Evolutionary conservation across 2,329 filamentous ascomycete species (phyloP), one percentile per base, ranked within the genome.

Genomic region (Dactylonectria macrodidyma): DNA sequence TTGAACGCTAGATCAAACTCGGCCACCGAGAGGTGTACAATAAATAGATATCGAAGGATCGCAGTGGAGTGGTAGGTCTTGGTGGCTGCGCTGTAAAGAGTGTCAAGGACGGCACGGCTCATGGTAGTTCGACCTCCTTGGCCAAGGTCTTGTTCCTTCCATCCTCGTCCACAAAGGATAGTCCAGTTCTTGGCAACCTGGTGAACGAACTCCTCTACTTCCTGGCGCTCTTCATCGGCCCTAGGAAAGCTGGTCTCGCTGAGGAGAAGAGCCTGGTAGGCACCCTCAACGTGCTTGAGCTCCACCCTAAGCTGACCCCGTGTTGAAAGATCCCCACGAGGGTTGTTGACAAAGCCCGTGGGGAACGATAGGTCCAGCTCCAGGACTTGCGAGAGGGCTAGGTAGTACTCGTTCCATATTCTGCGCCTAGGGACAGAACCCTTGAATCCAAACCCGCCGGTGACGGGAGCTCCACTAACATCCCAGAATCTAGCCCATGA

Each of bases 1-100:
- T 95, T 95, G 79, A 97, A 91, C 1, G 95, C 95, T 56, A 98
- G 84, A 63, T 97, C 94, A 72, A 98, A 98, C 74, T 99, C 95
- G 9, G 95, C 94, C 19, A 98, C 86, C 2, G 94, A 89, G 19
- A 95, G 86, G 79, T 99, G 96, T 2, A 97, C 92, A 11, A 90
- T 92, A 78, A 98, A 98, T 0, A 99, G 86, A 75, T 95, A 90
- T 65, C 95, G 89, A 34, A 99, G 84, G 69, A 98, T 93, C 10
- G 94, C 85, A 1, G 95, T 97, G 1, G 96, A 99, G 81, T 99
- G 96, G 77, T 96, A 99, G 0, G 95, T 97, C 80, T 96, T 97
- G 10, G 93, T 94, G 8, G 95, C 94, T 24, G 95, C 94, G 46
- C 92, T 92, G 80, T 98, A 99, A 7, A 99, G 86, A 33, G 95